Evolutionary conservation across 2,329 filamentous ascomycete species (phyloP), one percentile per base, ranked within the genome.

Genomic region (Arthrobotrys iridis): DNA sequence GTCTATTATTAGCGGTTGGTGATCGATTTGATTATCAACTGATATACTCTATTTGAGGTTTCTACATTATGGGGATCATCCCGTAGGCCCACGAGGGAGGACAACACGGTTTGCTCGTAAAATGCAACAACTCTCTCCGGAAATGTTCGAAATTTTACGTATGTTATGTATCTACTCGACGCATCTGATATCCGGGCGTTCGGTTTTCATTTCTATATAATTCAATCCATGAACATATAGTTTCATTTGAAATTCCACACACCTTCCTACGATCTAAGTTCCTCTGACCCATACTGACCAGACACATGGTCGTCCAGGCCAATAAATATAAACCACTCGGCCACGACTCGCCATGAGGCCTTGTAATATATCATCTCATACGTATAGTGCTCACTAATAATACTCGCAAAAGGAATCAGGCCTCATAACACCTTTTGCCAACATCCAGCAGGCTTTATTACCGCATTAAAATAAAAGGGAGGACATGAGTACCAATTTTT

Each of bases 91-190:
- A 46, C 43, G 40, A 26, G 30, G n/a, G 28, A 40, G 7, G 18
- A 50, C 62, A 65, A 43, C 62, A 18, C 62, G 41, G 43, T 10
- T 26, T 13, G n/a, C 26, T 1, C n/a, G 15, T 11, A 41, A 65
- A 65, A 65, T 65, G 22, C 62, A 65, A 65, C 62, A 65, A 10
- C 8, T 8, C 15, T 20, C n/a, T n/a, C n/a, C n/a, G n/a, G n/a
- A n/a, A n/a, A n/a, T n/a, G n/a, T n/a, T n/a, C n/a, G n/a, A n/a
- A n/a, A n/a, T n/a, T n/a, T n/a, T n/a, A n/a, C n/a, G n/a, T n/a
- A n/a, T n/a, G n/a, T n/a, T n/a, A n/a, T n/a, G n/a, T n/a, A n/a
- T n/a, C n/a, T n/a, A n/a, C n/a, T n/a, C n/a, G n/a, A n/a, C n/a
- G n/a, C n/a, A n/a, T n/a, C n/a, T n/a, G n/a, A n/a, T n/a, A n/a